Conservation (phyloP, 2,329 filamentous ascomycete genomes). For the Cytospora piceicola region DNA sequence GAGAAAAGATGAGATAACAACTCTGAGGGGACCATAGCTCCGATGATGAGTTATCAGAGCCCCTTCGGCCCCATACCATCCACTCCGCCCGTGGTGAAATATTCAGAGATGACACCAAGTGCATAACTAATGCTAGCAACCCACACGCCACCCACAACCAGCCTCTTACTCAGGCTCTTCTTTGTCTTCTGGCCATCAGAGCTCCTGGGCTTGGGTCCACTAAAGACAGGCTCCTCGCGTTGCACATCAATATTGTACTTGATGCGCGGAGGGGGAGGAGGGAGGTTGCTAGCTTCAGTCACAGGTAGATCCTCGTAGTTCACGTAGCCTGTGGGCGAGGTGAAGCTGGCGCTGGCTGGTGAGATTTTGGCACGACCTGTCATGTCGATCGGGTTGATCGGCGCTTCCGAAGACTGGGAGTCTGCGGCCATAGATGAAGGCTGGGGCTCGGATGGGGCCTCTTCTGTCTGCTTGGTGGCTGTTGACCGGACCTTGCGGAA, state of each 20-base stretch:
- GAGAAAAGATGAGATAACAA: neutral
- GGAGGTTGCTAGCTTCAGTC: slow-evolving; percentile 37
- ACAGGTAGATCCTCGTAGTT: slow-evolving; percentile 56
- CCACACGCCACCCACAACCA: slow-evolving; percentile 58
- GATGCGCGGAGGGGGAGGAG: slow-evolving; percentile 40
- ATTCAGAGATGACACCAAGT: slow-evolving; percentile 62
- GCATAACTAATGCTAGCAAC: slow-evolving; percentile 61
- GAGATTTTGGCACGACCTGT: slow-evolving; percentile 46
- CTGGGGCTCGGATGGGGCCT: slow-evolving; percentile 29
- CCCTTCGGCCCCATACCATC: slow-evolving; percentile 45
- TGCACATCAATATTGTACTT: slow-evolving; percentile 49
- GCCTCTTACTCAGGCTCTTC: slow-evolving; percentile 49
- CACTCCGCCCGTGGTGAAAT: slow-evolving; percentile 53
- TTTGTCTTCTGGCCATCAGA: slow-evolving; percentile 36
- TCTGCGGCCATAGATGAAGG: neutral
- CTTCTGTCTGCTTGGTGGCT: slow-evolving; percentile 6
- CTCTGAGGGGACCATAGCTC: neutral
- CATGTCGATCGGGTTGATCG: slow-evolving; percentile 64
- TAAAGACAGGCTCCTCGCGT: slow-evolving; percentile 53
- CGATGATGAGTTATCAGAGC: neutral
- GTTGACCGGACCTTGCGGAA: slow-evolving; percentile 61
- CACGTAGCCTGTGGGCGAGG: slow-evolving; percentile 68
- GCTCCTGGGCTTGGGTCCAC: slow-evolving; percentile 39
- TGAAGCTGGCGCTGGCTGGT: slow-evolving; percentile 59
- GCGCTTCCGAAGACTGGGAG: slow-evolving; percentile 17